Percentiles rank a stretch among this genome's conserved stretches.
phyloP scores from a whole-genome alignment of 805 yeast species.

The Zygoascus bituminiphila region DNA sequence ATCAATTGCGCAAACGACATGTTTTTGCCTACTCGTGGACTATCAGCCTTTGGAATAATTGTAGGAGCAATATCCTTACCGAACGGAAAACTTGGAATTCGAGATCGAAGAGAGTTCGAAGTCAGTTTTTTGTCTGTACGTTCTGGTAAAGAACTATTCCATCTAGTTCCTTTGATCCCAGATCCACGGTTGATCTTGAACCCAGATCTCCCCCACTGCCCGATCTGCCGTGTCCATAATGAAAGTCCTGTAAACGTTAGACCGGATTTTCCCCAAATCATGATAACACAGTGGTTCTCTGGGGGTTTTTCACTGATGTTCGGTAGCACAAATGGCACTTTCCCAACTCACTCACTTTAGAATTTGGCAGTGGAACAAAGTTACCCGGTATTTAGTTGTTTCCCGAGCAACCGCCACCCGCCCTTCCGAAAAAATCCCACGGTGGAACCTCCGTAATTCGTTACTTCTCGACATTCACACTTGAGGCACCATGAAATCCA shows the following conservation, averaged over 20 bases:
- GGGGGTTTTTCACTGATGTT: too few relatives aligned
- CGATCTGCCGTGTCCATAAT: not conserved
- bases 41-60: conserved; percentile 65
- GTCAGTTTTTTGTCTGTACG: conserved; percentile 14
- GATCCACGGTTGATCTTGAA: not conserved
- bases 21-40: conserved; percentile 57
- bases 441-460: too few relatives aligned
- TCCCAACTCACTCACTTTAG: too few relatives aligned
- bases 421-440: too few relatives aligned
- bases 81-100: conserved; percentile 61
- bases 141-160: conserved; percentile 9
- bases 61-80: conserved; percentile 58
- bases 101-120: conserved; percentile 43
- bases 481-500: not conserved
- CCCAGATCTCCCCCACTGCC: not conserved
- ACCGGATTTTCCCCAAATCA: not conserved
- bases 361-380: too few relatives aligned
- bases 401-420: not conserved
- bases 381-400: too few relatives aligned
- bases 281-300: too few relatives aligned
- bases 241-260: not conserved
- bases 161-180: not conserved
- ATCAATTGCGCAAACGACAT: conserved; percentile 55
- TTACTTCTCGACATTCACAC: not conserved
- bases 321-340: too few relatives aligned